Percentiles rank a stretch among this genome's conserved stretches.
These are phyloP conservation scores for Astragalus membranaceus DNA, from an alignment of 306 rosid species.

Conservation along the genomic window DNA sequence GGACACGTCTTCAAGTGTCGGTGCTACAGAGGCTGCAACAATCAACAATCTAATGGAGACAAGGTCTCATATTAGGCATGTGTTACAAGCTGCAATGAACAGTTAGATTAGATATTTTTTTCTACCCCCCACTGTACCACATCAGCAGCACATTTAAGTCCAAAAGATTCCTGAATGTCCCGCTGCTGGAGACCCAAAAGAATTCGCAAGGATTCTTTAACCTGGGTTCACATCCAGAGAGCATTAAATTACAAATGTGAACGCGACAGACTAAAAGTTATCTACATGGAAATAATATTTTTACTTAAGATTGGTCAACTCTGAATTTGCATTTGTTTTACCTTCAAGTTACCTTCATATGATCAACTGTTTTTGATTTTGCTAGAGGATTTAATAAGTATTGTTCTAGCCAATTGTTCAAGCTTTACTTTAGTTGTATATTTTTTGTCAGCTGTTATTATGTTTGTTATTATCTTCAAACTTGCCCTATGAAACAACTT, in stretches of 20 bases:
- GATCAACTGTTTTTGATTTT: background rate
- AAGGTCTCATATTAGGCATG: too few species aligned
- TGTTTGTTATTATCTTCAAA: background rate
- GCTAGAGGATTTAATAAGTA: background rate
- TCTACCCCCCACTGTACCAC: too few species aligned
- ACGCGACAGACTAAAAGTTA: background rate
- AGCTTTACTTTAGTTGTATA: background rate
- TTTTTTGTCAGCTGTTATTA: background rate
- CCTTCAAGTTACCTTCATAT: background rate
- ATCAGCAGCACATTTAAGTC: too few species aligned
- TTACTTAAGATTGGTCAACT: background rate
- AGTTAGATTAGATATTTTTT: too few species aligned
- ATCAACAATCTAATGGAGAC: too few species aligned
- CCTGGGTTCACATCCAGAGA: background rate
- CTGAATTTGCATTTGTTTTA: background rate
- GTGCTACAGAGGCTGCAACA: too few species aligned
- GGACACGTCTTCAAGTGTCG: too few species aligned
- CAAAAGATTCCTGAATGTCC: too few species aligned
- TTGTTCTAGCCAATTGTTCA: constrained; percentile 10
- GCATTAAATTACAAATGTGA: background rate
- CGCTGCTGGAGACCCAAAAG: too few species aligned
- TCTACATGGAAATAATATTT: background rate
- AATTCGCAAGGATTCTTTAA: too few species aligned
- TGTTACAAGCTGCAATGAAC: too few species aligned
- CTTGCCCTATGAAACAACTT: background rate